A percentile compares a stretch with the other conserved stretches of the same genome.
phyloP scores from a whole-genome alignment of 768 basidiomycete genomes.

The Sarcodon aspratus region DNA sequence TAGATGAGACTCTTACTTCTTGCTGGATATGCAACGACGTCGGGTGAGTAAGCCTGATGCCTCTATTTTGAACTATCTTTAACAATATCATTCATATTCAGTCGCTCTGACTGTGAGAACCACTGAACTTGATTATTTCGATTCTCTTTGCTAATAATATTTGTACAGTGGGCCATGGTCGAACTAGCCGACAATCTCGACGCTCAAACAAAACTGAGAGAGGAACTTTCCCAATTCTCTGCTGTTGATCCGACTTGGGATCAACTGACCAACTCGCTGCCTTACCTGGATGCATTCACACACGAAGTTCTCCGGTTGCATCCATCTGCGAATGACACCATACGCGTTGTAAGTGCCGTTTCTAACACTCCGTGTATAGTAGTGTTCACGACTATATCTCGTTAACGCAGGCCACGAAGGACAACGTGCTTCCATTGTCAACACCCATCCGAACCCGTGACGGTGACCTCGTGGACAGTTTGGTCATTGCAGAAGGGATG shows the following conservation, averaged over 20 bases:
- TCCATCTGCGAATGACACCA: slow-evolving; percentile 23
- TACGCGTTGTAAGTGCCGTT: slow-evolving; percentile 24
- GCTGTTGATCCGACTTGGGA: slow-evolving; percentile 41
- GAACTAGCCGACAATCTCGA: slow-evolving; percentile 36
- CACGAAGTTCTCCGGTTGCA: slow-evolving; percentile 35
- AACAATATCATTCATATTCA: too few species aligned
- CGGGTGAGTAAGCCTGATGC: slow-evolving; percentile 18
- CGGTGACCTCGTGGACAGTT: too few species aligned
- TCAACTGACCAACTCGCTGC: slow-evolving; percentile 34
- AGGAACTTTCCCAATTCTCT: slow-evolving; percentile 32
- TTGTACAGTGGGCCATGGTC: slow-evolving; percentile 38
- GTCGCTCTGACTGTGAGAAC: too few species aligned
- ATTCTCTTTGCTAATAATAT: too few species aligned
- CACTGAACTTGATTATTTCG: too few species aligned
- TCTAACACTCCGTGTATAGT: neutral
- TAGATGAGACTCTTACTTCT: slow-evolving; percentile 27
- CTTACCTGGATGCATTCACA: slow-evolving; percentile 43
- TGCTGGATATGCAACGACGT: slow-evolving; percentile 46
- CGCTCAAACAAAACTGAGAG: slow-evolving; percentile 35
- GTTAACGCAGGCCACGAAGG: too few species aligned
- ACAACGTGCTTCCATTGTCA: too few species aligned
- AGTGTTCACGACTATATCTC: too few species aligned
- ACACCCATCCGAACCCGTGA: too few species aligned
- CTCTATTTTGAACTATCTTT: slow-evolving; percentile 9
- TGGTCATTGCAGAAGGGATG: too few species aligned